These are phyloP conservation scores for Podaxis sp. DNA, from an alignment of 768 basidiomycete species.

Conservation along the genomic window DNA sequence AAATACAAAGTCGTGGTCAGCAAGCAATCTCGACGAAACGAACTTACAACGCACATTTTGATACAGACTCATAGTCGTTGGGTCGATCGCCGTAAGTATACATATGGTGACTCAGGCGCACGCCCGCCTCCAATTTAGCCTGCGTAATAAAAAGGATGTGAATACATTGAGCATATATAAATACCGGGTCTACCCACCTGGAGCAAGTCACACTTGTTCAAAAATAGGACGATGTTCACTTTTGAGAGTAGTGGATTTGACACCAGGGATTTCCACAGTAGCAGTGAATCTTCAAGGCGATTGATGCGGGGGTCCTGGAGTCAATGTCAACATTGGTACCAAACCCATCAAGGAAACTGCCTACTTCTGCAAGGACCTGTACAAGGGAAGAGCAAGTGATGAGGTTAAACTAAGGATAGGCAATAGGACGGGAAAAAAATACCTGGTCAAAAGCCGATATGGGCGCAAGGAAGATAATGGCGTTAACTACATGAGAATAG, in stretches of 20 bases:
- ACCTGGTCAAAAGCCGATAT: conserved; percentile 86
- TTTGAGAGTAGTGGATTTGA: conserved; percentile 71
- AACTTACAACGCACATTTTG: conserved; percentile 56
- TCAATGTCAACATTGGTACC: conserved; percentile 11
- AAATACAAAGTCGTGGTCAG: conserved; percentile 10
- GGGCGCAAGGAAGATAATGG: conserved; percentile 86
- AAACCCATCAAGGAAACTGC: conserved; percentile 17
- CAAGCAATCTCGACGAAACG: not conserved
- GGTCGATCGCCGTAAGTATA: conserved; percentile 68
- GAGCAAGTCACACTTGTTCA: conserved; percentile 81
- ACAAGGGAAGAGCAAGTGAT: conserved; percentile 11
- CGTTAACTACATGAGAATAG: conserved; percentile 56
- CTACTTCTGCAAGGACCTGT: conserved; percentile 68
- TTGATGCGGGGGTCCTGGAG: conserved; percentile 71
- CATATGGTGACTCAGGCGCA: conserved; percentile 69
- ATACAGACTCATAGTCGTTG: conserved; percentile 78
- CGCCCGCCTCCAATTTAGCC: conserved; percentile 77
- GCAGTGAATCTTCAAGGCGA: conserved; percentile 76
- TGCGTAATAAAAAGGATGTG: conserved; percentile 25
- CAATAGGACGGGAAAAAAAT: conserved; percentile 1
- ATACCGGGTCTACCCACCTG: conserved; percentile 40
- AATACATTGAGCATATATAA: conserved; percentile 8
- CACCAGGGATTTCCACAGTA: conserved; percentile 71
- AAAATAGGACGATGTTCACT: conserved; percentile 78
- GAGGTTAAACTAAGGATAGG: conserved; percentile 3